phyloP scores from a whole-genome alignment of 331 rosid species.

The Acacia pycnantha region DNA sequence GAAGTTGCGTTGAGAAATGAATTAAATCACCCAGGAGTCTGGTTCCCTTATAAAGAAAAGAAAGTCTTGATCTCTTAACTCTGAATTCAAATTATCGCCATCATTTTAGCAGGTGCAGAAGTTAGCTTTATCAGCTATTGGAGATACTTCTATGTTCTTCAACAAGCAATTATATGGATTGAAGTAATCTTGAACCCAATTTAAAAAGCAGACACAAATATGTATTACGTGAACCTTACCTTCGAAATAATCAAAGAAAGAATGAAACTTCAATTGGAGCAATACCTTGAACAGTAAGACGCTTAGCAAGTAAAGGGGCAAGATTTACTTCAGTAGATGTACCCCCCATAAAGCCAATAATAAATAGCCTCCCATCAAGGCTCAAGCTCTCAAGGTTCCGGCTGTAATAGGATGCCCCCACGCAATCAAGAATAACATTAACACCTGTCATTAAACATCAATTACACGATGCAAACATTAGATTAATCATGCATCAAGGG shows the following conservation, averaged over 20 bases:
- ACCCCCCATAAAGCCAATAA: conserved; percentile 77
- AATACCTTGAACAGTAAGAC: conserved; percentile 92
- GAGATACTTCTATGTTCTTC: not conserved
- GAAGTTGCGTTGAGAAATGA: not conserved
- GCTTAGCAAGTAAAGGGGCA: conserved; percentile 57
- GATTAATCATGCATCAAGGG: conserved; percentile 11
- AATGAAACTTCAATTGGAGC: not conserved
- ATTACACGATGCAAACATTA: not conserved
- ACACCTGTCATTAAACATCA: conserved; percentile 54
- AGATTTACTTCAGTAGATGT: conserved; percentile 52
- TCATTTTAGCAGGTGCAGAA: not conserved
- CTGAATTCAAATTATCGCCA: not conserved
- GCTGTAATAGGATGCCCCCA: conserved; percentile 77
- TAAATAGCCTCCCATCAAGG: conserved; percentile 83
- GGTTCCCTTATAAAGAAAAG: not conserved
- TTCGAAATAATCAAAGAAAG: not conserved
- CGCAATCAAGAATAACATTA: conserved; percentile 86
- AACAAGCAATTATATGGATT: not conserved
- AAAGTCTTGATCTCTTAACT: not conserved
- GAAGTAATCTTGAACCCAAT: not conserved
- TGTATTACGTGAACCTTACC: not conserved
- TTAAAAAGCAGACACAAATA: not conserved
- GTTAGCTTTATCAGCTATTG: not conserved
- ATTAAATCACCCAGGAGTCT: not conserved
- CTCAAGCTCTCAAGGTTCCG: conserved; percentile 77